Conservation (phyloP, 345 rosid species). For the Capsella bursapastoris region DNA sequence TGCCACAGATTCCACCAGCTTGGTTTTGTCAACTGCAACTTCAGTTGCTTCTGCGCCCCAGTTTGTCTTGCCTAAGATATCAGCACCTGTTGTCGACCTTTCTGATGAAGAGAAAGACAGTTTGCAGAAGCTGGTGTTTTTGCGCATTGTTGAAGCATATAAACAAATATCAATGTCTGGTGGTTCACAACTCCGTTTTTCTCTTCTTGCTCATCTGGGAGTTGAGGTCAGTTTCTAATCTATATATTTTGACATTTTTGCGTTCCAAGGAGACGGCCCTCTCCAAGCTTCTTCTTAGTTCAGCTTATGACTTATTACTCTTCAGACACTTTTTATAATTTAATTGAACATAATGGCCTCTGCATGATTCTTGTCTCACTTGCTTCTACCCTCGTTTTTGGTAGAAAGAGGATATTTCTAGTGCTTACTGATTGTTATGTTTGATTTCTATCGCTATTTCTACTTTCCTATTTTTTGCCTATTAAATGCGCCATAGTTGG, state of each 20-base stretch:
- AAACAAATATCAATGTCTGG: slow-evolving; percentile 85
- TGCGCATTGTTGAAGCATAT: slow-evolving; percentile 78
- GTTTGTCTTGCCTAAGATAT: slow-evolving; percentile 78
- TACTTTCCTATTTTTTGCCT: slow-evolving; percentile 16
- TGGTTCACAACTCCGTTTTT: slow-evolving; percentile 74
- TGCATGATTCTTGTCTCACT: slow-evolving; percentile 25
- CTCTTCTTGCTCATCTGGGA: slow-evolving; percentile 83
- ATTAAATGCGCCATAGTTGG: slow-evolving; percentile 6
- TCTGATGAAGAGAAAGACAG: slow-evolving; percentile 79
- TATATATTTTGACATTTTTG: slow-evolving; percentile 11
- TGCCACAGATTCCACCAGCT: slow-evolving; percentile 51
- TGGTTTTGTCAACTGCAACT: slow-evolving; percentile 65
- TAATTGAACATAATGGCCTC: slow-evolving; percentile 1
- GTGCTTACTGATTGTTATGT: slow-evolving; percentile 8
- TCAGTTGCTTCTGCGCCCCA: slow-evolving; percentile 56
- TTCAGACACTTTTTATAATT: not conserved
- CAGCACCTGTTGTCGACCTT: slow-evolving; percentile 85
- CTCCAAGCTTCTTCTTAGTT: slow-evolving; percentile 20
- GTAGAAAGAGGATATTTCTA: slow-evolving; percentile 10
- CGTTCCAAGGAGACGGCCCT: slow-evolving; percentile 1
- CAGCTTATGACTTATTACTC: slow-evolving; percentile 15
- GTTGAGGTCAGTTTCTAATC: slow-evolving; percentile 66
- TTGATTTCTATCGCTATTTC: slow-evolving; percentile 4
- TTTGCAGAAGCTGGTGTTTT: slow-evolving; percentile 70
- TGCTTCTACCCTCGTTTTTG: slow-evolving; percentile 28